Conservation (phyloP, 805 yeast species). For the Candida glaebosa region DNA sequence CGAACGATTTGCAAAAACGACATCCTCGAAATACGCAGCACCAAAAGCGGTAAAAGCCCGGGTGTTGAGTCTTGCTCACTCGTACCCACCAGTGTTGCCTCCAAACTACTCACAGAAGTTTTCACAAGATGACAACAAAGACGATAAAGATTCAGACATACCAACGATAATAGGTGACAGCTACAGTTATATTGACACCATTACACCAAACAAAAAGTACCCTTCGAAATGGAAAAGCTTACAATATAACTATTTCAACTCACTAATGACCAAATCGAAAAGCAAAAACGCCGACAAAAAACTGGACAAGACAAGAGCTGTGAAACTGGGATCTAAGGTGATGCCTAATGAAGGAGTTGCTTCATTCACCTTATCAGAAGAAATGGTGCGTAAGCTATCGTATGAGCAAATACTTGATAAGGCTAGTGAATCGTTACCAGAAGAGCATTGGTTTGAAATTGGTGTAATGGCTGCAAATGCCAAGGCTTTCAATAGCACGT, state of each 20-base stretch:
- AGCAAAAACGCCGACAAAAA: constrained; percentile 7
- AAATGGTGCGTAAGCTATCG: constrained; percentile 51
- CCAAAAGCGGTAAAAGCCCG: constrained; percentile 43
- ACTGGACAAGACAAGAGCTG: constrained; percentile 1
- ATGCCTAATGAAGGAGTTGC: constrained; percentile 44
- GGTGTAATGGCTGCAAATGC: constrained; percentile 60
- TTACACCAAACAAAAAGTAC: constrained; percentile 36
- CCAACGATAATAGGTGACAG: constrained; percentile 34
- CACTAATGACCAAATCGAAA: constrained; percentile 8
- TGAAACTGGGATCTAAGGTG: not conserved
- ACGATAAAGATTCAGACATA: constrained; percentile 12
- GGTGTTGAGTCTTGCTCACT: constrained; percentile 51
- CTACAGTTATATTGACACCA: constrained; percentile 45
- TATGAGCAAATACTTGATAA: constrained; percentile 62
- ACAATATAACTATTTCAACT: constrained; percentile 48
- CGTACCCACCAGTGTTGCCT: constrained; percentile 49
- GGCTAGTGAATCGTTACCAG: constrained; percentile 56
- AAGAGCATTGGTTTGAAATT: constrained; percentile 61
- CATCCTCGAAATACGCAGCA: constrained; percentile 39
- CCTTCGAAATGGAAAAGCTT: constrained; percentile 58
- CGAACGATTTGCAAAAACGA: constrained; percentile 53
- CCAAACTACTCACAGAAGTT: constrained; percentile 28
- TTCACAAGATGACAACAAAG: constrained; percentile 9
- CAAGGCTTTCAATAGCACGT: constrained; percentile 63
- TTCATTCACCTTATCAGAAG: constrained; percentile 50